These are phyloP conservation scores for Candida pseudofarinosa DNA, from an alignment of 805 yeast genomes.

Conservation along the genomic window DNA sequence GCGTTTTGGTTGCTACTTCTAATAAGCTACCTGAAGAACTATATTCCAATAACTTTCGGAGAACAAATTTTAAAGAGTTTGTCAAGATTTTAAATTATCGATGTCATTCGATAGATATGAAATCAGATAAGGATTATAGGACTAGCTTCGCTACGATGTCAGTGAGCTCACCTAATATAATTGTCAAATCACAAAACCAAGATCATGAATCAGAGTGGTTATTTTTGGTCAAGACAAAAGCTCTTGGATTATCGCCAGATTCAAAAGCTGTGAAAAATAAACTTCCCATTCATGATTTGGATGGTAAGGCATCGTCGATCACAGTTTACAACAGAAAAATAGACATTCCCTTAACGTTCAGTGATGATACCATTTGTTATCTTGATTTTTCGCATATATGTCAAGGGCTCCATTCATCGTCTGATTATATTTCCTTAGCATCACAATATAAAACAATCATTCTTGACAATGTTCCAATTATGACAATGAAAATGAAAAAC, in stretches of 20 bases:
- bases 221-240: slow-evolving; percentile 20
- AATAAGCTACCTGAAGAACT: slow-evolving; percentile 70
- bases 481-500: slow-evolving; percentile 54
- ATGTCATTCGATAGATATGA: slow-evolving; percentile 62
- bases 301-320: slow-evolving; percentile 26
- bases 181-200: slow-evolving; percentile 23
- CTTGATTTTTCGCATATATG: slow-evolving; percentile 55
- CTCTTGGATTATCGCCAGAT: slow-evolving; percentile 11
- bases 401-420: slow-evolving; percentile 54
- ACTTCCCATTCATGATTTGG: slow-evolving; percentile 8
- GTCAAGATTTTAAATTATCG: slow-evolving; percentile 53
- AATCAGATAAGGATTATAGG: slow-evolving; percentile 55
- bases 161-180: slow-evolving; percentile 21
- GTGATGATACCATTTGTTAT: slow-evolving; percentile 36
- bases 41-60: slow-evolving; percentile 62
- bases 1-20: slow-evolving; percentile 70
- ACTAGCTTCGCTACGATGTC: slow-evolving; percentile 18
- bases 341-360: slow-evolving; percentile 39
- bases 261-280: slow-evolving; percentile 1
- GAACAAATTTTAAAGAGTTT: slow-evolving; percentile 53
- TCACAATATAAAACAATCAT: slow-evolving; percentile 55
- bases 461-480: slow-evolving; percentile 56
- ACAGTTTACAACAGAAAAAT: slow-evolving; percentile 56
- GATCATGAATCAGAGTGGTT: slow-evolving; percentile 33
- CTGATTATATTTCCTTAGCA: slow-evolving; percentile 67